These are phyloP conservation scores for Mortierella sp. DNA, from an alignment of 371 early-diverging fungal genomes.

Conservation along the genomic window DNA sequence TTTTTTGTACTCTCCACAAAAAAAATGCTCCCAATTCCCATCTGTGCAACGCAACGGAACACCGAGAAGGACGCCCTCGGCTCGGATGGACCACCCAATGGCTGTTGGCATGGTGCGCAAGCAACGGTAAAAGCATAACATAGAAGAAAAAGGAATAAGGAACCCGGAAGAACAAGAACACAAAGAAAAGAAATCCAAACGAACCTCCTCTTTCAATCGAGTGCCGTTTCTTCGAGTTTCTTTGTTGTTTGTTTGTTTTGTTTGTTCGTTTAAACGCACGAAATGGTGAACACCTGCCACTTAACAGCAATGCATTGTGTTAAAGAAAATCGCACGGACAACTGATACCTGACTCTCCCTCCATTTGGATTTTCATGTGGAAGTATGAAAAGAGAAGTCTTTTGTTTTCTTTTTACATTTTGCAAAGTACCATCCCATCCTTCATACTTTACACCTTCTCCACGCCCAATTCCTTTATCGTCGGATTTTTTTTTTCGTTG, in stretches of 20 bases:
- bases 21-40: neutral
- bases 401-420: neutral
- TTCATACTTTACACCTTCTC: neutral
- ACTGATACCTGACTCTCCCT: neutral
- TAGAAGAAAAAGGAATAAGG: neutral
- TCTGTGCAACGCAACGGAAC: too few relatives aligned
- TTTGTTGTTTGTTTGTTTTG: neutral
- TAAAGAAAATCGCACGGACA: neutral
- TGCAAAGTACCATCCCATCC: neutral
- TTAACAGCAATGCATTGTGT: neutral
- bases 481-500: neutral
- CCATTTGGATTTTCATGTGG: neutral
- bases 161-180: neutral
- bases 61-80: neutral
- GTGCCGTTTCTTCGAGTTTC: too few relatives aligned
- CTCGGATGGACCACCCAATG: neutral
- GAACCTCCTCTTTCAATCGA: too few relatives aligned
- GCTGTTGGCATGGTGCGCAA: neutral
- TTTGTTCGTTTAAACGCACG: neutral
- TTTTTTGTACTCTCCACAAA: neutral
- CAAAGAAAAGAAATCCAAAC: too few relatives aligned
- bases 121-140: neutral
- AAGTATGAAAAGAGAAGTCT: neutral
- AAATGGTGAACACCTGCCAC: neutral
- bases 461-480: neutral